phyloP scores from a whole-genome alignment of 768 basidiomycete species.

The Mycena capillaripes region DNA sequence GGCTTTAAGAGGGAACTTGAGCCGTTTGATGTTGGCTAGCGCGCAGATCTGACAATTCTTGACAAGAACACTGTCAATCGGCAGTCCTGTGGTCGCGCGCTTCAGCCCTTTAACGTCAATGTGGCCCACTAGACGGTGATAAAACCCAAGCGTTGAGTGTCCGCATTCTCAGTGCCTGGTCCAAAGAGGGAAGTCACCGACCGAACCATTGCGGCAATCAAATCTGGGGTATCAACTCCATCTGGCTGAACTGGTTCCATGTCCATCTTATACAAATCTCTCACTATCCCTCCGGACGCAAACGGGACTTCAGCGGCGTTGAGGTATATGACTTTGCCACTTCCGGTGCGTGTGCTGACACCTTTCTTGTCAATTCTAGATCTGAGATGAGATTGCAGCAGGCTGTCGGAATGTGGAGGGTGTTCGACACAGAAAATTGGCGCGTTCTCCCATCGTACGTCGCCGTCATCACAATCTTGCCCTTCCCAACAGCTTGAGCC shows the following conservation, averaged over 20 bases:
- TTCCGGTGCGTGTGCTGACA: too few relatives aligned
- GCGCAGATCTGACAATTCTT: slow-evolving; percentile 29
- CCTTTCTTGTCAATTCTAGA: slow-evolving; percentile 18
- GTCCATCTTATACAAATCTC: slow-evolving; percentile 25
- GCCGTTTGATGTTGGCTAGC: slow-evolving; percentile 31
- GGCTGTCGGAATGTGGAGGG: slow-evolving; percentile 22
- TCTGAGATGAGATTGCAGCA: slow-evolving; percentile 35
- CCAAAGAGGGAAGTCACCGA: slow-evolving; percentile 20
- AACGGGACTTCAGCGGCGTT: background rate
- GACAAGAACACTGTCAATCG: slow-evolving; percentile 23
- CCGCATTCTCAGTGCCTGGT: slow-evolving; percentile 10
- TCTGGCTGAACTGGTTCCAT: background rate
- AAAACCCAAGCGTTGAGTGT: slow-evolving; percentile 12
- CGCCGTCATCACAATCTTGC: slow-evolving; percentile 12
- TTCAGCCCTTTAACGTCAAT: slow-evolving; percentile 39
- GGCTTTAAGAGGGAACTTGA: slow-evolving; percentile 23
- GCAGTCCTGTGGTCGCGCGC: slow-evolving; percentile 27
- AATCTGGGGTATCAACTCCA: background rate
- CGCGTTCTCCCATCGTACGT: background rate
- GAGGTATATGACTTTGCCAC: too few relatives aligned
- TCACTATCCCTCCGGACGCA: background rate
- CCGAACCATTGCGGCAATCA: slow-evolving; percentile 22
- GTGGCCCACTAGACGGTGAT: slow-evolving; percentile 36
- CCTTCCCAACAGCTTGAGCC: slow-evolving; percentile 23
- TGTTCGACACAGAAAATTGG: slow-evolving; percentile 18